Percentiles rank a stretch among this genome's conserved stretches.
Evolutionary conservation across 129 eudicot species (phyloP).

Genomic region (Arctium lappa): DNA sequence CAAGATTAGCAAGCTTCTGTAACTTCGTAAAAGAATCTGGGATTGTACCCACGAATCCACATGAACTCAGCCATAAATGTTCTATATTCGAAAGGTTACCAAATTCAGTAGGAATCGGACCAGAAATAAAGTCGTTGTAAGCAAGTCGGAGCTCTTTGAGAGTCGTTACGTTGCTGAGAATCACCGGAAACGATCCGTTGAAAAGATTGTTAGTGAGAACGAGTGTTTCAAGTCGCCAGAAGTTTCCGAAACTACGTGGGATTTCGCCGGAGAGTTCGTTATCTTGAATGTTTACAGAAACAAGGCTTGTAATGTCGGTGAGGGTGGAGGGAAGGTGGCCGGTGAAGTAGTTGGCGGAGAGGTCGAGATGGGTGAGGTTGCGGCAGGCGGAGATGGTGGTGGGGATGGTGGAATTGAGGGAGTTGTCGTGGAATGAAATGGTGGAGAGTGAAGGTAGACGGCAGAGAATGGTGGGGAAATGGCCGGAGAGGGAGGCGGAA

Average conservation of each 20-base stretch:
- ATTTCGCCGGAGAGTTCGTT: slow-evolving; percentile 56
- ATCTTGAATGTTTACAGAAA: slow-evolving; percentile 38
- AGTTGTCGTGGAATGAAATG: slow-evolving; percentile 47
- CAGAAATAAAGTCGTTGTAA: slow-evolving; percentile 46
- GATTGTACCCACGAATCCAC: slow-evolving; percentile 44
- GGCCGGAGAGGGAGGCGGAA: slow-evolving; percentile 48
- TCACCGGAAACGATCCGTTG: slow-evolving; percentile 49
- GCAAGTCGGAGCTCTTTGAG: slow-evolving; percentile 46
- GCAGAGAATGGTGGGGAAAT: slow-evolving; percentile 57
- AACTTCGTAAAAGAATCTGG: slow-evolving; percentile 42
- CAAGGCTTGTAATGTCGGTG: slow-evolving; percentile 38
- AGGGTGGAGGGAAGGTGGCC: slow-evolving; percentile 55
- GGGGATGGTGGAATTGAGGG: slow-evolving; percentile 51
- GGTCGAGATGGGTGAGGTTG: slow-evolving; percentile 52
- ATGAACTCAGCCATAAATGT: slow-evolving; percentile 45
- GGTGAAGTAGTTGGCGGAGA: slow-evolving; percentile 46
- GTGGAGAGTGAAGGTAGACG: slow-evolving; percentile 54
- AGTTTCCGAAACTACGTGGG: slow-evolving; percentile 44
- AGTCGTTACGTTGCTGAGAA: slow-evolving; percentile 39
- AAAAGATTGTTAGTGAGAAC: slow-evolving; percentile 38
- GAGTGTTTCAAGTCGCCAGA: slow-evolving; percentile 42
- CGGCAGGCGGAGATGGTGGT: slow-evolving; percentile 49
- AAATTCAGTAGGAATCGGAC: slow-evolving; percentile 46
- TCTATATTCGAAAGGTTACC: slow-evolving; percentile 56
- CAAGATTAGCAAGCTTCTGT: slow-evolving; percentile 49